Base-by-base conservation (phyloP, 2,329 filamentous ascomycete genomes). In the Diaporthe citri region DNA sequence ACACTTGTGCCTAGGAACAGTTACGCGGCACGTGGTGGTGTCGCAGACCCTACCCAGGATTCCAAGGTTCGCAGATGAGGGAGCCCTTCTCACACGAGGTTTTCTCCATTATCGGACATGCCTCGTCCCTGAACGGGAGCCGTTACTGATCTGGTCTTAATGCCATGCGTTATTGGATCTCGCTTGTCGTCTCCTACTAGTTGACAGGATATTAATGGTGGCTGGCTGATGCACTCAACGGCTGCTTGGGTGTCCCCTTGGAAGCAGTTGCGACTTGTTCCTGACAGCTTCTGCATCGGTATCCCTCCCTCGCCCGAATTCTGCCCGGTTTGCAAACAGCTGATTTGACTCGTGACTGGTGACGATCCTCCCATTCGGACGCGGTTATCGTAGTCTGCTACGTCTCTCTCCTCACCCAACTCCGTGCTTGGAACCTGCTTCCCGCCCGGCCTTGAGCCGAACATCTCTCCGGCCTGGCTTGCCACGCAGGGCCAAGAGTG, bases 11-110 rank as follows among this genome's bases (percentile, higher is more conserved):
- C 64, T 69, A 28, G 48, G 48, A 41, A 55, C 41, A 55, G 64
- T 69, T 69, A 55, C 64, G 41, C 64, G 64, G 64, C 64, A 69
- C 64, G 64, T 55, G 48, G 64, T 52, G 62, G 13, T 69, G 46
- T 55, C 9, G 34, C 64, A 69, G 46, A 55, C 34, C 22, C 48
- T 41, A 69, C 34, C 48, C 48, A 22, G 64, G 39, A 13, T 39
- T 55, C 20, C 48, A 51, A 55, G 64, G 64, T 55, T 55, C 48
- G 64, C 64, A 55, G 64, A 69, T 69, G 64, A 69, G 20, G 48
- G 48, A 39, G 34, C 46, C 48, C 17, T 28, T 15, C 48, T 69
- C 64, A 55, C n/a, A 69, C 48, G 64, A 69, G 48, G 12, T 41
- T 69, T 69, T 69, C 48, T 69, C 34, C 64, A 55, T 55, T 69